These are phyloP conservation scores for Botrytis byssoidea DNA, from an alignment of 2,329 filamentous ascomycete genomes.

Conservation along the genomic window DNA sequence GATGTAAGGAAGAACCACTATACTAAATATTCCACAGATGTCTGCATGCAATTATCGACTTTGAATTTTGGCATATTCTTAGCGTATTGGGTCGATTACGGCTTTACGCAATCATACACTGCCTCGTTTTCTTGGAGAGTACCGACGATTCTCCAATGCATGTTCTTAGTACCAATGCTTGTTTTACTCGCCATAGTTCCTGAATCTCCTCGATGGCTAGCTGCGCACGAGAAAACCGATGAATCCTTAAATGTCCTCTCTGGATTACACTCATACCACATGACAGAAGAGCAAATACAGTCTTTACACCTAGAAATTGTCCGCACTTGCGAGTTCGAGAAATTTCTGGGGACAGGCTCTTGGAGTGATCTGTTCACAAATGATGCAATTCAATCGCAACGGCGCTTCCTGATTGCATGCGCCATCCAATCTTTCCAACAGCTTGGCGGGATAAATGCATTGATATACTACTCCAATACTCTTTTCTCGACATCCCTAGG, in stretches of 20 bases:
- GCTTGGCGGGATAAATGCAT: slow-evolving; percentile 44
- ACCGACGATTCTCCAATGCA: slow-evolving; percentile 51
- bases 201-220: slow-evolving; percentile 49
- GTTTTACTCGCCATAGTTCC: slow-evolving; percentile 51
- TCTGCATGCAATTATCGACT: slow-evolving; percentile 49
- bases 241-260: slow-evolving; percentile 47
- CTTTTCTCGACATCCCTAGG: slow-evolving; percentile 48
- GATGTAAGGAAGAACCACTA: fast-evolving
- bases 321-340: slow-evolving; percentile 38
- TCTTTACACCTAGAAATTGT: slow-evolving; percentile 39
- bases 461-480: slow-evolving; percentile 46
- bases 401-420: slow-evolving; percentile 50
- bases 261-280: slow-evolving; percentile 47
- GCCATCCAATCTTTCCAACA: slow-evolving; percentile 54
- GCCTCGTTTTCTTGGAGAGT: slow-evolving; percentile 55
- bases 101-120: slow-evolving; percentile 51
- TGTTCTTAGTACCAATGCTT: slow-evolving; percentile 44
- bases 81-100: slow-evolving; percentile 61
- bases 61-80: slow-evolving; percentile 57
- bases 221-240: slow-evolving; percentile 42
- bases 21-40: slow-evolving; percentile 35
- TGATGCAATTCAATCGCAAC: slow-evolving; percentile 45
- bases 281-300: slow-evolving; percentile 30
- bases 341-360: slow-evolving; percentile 38
- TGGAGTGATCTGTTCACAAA: slow-evolving; percentile 33